Percentiles rank a stretch among this genome's conserved stretches.
phyloP scores from a whole-genome alignment of 1,284 basidiomycete species.

The Puccinia novopanici region DNA sequence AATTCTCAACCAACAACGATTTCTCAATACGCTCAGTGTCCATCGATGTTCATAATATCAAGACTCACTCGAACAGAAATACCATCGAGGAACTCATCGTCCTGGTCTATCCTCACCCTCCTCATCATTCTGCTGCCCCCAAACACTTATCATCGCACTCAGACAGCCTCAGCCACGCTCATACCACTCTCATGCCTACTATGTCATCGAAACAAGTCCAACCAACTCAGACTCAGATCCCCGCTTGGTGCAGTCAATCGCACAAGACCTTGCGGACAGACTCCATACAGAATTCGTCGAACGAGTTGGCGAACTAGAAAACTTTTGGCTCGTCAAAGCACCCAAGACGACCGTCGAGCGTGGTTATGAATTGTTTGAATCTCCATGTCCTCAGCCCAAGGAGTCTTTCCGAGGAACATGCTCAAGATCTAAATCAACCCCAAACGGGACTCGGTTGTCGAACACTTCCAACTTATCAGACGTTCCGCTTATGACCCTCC shows the following conservation, averaged over 20 bases:
- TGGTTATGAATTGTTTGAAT: slow-evolving; percentile 51
- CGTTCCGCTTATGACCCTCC: slow-evolving; percentile 24
- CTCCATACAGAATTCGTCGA: slow-evolving; percentile 85
- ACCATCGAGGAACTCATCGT: not conserved
- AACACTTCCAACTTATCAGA: slow-evolving; percentile 39
- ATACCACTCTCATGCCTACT: slow-evolving; percentile 85
- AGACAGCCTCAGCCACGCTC: slow-evolving; percentile 55
- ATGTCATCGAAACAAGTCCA: slow-evolving; percentile 76
- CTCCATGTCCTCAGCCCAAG: slow-evolving; percentile 3
- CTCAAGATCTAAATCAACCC: slow-evolving; percentile 59
- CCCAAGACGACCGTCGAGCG: slow-evolving; percentile 43
- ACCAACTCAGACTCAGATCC: slow-evolving; percentile 59
- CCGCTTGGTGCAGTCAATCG: slow-evolving; percentile 61
- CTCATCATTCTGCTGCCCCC: not conserved
- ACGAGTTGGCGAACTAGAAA: slow-evolving; percentile 76
- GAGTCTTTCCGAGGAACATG: slow-evolving; percentile 51
- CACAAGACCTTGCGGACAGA: slow-evolving; percentile 62
- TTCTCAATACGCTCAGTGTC: too few relatives aligned
- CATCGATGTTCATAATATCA: slow-evolving; percentile 1
- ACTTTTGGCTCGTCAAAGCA: slow-evolving; percentile 82
- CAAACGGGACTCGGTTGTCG: slow-evolving; percentile 56
- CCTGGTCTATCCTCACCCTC: slow-evolving; percentile 22
- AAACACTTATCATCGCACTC: slow-evolving; percentile 41
- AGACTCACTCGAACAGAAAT: not conserved
- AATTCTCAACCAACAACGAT: too few relatives aligned